Base-by-base conservation (phyloP, 345 rosid species). In the Nasturtium officinale region DNA sequence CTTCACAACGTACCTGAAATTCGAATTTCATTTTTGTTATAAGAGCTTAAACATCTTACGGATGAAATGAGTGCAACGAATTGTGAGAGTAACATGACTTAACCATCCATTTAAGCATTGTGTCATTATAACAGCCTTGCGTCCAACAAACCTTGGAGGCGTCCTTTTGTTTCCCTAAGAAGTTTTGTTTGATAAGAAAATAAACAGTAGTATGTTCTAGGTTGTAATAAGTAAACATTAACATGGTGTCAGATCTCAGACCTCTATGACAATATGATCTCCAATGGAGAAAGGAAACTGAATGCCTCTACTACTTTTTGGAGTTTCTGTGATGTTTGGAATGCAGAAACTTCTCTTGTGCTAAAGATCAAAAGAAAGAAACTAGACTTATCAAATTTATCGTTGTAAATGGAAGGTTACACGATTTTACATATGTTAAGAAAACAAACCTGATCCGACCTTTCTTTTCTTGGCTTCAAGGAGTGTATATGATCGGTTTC, bases 61-160 rank as follows among this genome's bases (percentile, higher is more conserved):
- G 23, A 40, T 43, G 21, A 38, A 23, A 20, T 21, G 55, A 13
- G 9, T 38, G 28, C 18, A 55, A 7, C 5, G 35, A 35, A 37
- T 35, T 46, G 32, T 2, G 21, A 43, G 32, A 65, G 52, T 5
- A 33, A 71, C 12, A 53, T 28, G 67, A 48, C 32, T 88, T 62
- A 57, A 92, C 97, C 98, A 92, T 87, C 97, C 98, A 75, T 92
- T 90, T 78, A 92, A 80, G 95, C 98, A 92, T 43, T 90, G 98
- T 15, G 98, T 87, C 73, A 92, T 92, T 56, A 90, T 92, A 54
- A 90, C 84, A 53, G 98, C 96, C 81, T 87, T 89, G 26, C 98
- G 96, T 71, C 96, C 98, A 35, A 92, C 98, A 85, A 92, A 92
- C 54, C 91, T 87, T 69, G 82, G 85, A 5, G 96, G 98, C 9